Base-by-base conservation (phyloP, 2,329 filamentous ascomycete species). In the Orbilia javanica region DNA sequence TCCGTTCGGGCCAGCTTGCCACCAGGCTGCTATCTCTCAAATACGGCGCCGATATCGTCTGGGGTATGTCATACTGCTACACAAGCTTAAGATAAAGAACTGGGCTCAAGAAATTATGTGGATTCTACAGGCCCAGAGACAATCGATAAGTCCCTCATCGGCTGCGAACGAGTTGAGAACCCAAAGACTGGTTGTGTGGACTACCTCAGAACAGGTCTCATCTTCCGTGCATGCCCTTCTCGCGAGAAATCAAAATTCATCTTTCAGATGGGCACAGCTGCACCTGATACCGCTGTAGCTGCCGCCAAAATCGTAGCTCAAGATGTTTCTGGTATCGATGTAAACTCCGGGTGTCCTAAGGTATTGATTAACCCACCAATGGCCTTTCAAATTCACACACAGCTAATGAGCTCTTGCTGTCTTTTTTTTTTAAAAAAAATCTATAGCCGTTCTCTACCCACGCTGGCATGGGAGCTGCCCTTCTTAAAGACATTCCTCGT, bases 301-400 rank as follows among this genome's bases (percentile, higher is more conserved):
- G 94, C 95, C 0, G 94, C 95, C 1, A 90, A 90, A 66, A 85
- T 97, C 15, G 91, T 99, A 20, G 96, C 94, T 0, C 88, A 86
- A 11, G 93, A 98, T 84, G 96, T 99, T 2, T 90, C 91, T 0
- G 96, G 96, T 77, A 97, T 99, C 81, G 96, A 98, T 84, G 92
- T 99, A 79, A 99, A 99, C 84, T 94, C 96, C 0, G 96, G 96
- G n/a, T 99, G 96, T 83, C 96, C 96, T 0, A 99, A 99, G 75
- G 80, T 81, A 80, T 46, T 1, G 18, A 39, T n/a, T 11, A 50
- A 20, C 18, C 8, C 20, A 20, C 29, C 60, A 36, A 25, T 50
- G 10, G 25, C 53, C 25, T 18, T 13, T 18, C 36, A 15, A 15
- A 20, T 20, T 22, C 20, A 13, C 34, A 22, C n/a, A 13, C 18